A percentile compares a stretch with the other conserved stretches of the same genome.
These are phyloP conservation scores for Talaromyces sp. DNA, from an alignment of 2,329 filamentous ascomycete genomes.

Conservation along the genomic window DNA sequence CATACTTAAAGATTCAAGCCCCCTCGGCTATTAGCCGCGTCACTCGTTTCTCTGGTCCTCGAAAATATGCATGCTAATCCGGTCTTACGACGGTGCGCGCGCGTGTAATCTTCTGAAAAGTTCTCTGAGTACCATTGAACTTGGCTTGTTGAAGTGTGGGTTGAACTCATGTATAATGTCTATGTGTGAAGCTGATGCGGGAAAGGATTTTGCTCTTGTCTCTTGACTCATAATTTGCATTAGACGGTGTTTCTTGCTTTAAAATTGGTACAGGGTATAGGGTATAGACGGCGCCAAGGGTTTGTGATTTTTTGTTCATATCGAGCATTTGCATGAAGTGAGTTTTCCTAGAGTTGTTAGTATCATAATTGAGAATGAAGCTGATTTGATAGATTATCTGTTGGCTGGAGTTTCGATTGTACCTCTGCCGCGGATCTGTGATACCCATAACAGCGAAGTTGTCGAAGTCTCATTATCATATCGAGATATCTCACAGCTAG, in stretches of 20 bases:
- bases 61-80: background rate
- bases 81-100: background rate
- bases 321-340: background rate
- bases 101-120: background rate
- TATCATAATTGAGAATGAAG: background rate
- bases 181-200: background rate
- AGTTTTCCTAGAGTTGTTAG: background rate
- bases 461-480: background rate
- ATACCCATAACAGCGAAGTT: background rate
- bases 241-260: constrained; percentile 3
- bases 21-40: constrained; percentile 6
- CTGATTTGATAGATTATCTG: background rate
- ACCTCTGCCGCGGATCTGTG: background rate
- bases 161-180: background rate
- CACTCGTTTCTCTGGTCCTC: constrained; percentile 1
- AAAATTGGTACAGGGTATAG: background rate
- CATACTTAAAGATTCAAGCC: constrained; percentile 1
- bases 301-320: background rate
- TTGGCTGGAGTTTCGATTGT: background rate
- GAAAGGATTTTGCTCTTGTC: background rate
- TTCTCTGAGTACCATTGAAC: background rate
- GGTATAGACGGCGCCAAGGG: constrained; percentile 8
- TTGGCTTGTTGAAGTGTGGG: background rate
- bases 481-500: background rate
- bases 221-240: constrained; percentile 5